phyloP scores from a whole-genome alignment of 768 basidiomycete genomes.

The Lentinula boryana region DNA sequence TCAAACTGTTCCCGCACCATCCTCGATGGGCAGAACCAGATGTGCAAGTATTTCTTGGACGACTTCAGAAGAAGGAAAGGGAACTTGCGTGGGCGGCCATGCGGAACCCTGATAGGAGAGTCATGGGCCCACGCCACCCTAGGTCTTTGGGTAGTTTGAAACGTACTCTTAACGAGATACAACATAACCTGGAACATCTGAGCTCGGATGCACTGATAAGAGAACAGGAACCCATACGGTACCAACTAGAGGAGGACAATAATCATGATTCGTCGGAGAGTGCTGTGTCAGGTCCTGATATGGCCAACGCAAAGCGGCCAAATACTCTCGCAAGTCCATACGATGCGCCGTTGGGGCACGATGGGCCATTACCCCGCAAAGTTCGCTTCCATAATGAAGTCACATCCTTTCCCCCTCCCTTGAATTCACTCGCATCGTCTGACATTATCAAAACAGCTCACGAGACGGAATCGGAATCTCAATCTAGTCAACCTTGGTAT shows the following conservation, averaged over 20 bases:
- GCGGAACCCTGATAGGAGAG: neutral
- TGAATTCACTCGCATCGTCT: neutral
- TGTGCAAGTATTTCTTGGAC: neutral
- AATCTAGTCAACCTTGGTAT: neutral
- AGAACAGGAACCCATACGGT: neutral
- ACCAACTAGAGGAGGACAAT: neutral
- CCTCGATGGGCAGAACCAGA: conserved; percentile 5
- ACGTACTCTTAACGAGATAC: conserved; percentile 2
- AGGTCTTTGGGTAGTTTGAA: conserved; percentile 1
- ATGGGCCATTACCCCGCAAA: neutral
- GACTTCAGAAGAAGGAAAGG: neutral
- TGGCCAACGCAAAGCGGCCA: neutral
- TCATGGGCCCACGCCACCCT: neutral
- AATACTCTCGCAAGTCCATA: neutral
- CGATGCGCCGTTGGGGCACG: neutral
- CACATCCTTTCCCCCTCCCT: neutral
- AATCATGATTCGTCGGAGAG: neutral
- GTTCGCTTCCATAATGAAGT: neutral
- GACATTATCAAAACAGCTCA: neutral
- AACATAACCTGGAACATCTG: neutral
- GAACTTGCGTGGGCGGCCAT: neutral
- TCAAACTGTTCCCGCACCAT: conserved; percentile 2
- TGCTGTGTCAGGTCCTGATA: neutral
- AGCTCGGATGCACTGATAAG: neutral
- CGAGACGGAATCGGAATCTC: neutral